Percentiles rank a stretch among this genome's conserved stretches.
phyloP scores from a whole-genome alignment of 2,329 filamentous ascomycete genomes.

The Xylariaceae sp. region DNA sequence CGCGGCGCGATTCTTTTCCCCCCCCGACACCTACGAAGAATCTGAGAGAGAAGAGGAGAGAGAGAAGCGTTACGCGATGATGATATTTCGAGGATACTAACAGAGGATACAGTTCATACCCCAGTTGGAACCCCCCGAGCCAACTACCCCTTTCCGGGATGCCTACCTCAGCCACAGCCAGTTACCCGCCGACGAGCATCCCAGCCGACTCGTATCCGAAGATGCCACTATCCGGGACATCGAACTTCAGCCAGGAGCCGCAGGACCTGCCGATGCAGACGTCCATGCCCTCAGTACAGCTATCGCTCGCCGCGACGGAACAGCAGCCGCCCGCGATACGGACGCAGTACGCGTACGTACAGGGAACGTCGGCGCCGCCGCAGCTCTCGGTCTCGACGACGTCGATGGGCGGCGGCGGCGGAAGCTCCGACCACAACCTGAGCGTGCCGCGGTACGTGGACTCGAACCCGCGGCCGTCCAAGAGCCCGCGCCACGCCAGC shows the following conservation, averaged over 20 bases:
- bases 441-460: constrained; percentile 62
- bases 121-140: constrained; percentile 55
- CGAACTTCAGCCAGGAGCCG: constrained; percentile 53
- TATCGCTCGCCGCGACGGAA: constrained; percentile 53
- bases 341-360: constrained; percentile 59
- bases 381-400: constrained; percentile 51
- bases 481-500: constrained; percentile 58
- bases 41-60: background rate
- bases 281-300: constrained; percentile 57
- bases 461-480: constrained; percentile 55
- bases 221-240: constrained; percentile 51
- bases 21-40: background rate
- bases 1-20: background rate
- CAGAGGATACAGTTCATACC: constrained; percentile 54
- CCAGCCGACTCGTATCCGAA: constrained; percentile 56
- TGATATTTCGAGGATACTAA: constrained; percentile 29
- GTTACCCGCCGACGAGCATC: constrained; percentile 56
- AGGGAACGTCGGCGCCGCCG: constrained; percentile 52
- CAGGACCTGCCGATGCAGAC: constrained; percentile 58
- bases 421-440: constrained; percentile 49
- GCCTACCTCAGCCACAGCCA: constrained; percentile 47
- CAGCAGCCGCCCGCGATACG: constrained; percentile 49
- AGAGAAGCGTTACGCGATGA: background rate
- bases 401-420: constrained; percentile 35
- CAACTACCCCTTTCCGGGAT: constrained; percentile 53